A percentile compares a stretch with the other conserved stretches of the same genome.
Conservation (phyloP, 805 yeast genomes). For the Yarrowia keelungensis region DNA sequence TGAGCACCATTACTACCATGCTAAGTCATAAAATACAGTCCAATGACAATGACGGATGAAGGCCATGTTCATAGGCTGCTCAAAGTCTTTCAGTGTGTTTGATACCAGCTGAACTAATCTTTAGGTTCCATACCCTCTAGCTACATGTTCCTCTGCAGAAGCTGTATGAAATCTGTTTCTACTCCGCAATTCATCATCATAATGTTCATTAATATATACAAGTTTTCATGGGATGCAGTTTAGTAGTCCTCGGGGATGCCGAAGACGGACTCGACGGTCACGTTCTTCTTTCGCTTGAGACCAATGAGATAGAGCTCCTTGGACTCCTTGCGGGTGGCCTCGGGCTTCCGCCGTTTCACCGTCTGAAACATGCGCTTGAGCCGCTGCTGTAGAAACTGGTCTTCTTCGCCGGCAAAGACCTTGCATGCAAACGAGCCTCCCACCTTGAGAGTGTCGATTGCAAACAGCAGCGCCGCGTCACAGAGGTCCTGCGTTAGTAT, state of each 20-base stretch:
- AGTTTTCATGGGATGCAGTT: too few species aligned
- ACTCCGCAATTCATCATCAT: too few species aligned
- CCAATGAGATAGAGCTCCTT: constrained; percentile 85
- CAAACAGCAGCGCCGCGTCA: constrained; percentile 84
- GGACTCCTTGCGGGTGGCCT: constrained; percentile 78
- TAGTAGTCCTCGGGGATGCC: background rate
- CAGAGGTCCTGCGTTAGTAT: constrained; percentile 66
- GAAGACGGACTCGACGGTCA: constrained; percentile 43
- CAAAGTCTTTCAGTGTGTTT: too few species aligned
- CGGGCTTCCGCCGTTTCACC: constrained; percentile 79
- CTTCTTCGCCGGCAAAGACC: constrained; percentile 84
- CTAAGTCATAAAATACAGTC: too few species aligned
- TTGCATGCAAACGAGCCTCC: constrained; percentile 83
- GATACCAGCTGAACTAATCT: too few species aligned
- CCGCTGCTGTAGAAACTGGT: constrained; percentile 64
- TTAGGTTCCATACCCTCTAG: too few species aligned
- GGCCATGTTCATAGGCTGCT: too few species aligned
- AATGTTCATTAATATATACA: too few species aligned
- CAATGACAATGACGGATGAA: too few species aligned
- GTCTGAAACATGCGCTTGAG: constrained; percentile 64
- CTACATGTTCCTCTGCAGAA: too few species aligned
- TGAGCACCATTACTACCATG: too few species aligned
- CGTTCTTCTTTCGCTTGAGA: constrained; percentile 53
- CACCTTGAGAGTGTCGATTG: constrained; percentile 70
- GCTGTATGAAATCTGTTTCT: too few species aligned